Evolutionary conservation across 2,329 filamentous ascomycete species (phyloP), one percentile per base, ranked within the genome.

Genomic region (Esteya vermicola): DNA sequence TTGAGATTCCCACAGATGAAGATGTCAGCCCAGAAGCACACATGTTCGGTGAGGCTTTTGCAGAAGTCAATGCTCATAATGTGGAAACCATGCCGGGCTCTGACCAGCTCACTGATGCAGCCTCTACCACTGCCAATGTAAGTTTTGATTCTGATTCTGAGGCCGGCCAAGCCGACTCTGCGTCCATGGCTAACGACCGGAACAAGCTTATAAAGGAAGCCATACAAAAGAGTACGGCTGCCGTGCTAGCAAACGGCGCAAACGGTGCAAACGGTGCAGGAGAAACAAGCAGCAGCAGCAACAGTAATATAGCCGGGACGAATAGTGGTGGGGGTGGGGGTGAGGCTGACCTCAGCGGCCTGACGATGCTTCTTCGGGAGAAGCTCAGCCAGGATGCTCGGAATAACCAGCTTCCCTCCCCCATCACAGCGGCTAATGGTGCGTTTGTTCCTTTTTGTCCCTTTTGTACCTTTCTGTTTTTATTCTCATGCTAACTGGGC

Each of bases 1-100:
- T 60, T 23, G 57, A 60, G 31, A 55, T 60, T 10, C 57, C 57
- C 0, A 44, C 48, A 3, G 54, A 52, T 18, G 54, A 58, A 18
- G 56, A 59, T 32, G 32, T 44, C 4, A 43, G 40, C 9, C 31
- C 45, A 6, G 51, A 51, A 12, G 47, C 50, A 6, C 38, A 43
- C 13, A 34, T 22, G 6, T 20, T 19, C 22, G 21, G 21, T 14
- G 32, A 32, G 5, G 21, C 31, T 5, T 10, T 36, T 12, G 32
- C 22, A 9, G 16, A 26, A 9, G 27, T 33, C 21, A 19, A 26
- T 6, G 33, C 32, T 2, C 30, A 25, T 18, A 33, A 35, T 14
- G 33, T 26, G 9, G n/a, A 10, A 4, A 36, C 33, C 16, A 16
- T 41, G 8, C 18, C 28, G 14, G 9, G 19, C 2, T 19, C 19